Percentiles rank a stretch among this genome's conserved stretches.
Evolutionary conservation across 2,329 filamentous ascomycete species (phyloP).

Genomic region (Cladophialophora yegresii): DNA sequence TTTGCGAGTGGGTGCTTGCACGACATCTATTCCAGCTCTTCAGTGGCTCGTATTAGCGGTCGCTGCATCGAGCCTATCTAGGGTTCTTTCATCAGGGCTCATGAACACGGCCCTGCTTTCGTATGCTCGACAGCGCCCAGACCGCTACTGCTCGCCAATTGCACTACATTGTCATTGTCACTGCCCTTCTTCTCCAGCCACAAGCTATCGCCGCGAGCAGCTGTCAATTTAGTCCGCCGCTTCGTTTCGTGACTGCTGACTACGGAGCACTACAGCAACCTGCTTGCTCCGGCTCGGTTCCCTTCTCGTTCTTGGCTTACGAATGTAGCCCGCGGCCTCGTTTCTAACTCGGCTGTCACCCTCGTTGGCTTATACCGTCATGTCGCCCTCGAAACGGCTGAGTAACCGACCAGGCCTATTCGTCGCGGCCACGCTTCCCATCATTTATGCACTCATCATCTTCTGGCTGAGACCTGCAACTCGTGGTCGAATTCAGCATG

Average conservation of each 20-base stretch:
- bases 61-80: not conserved
- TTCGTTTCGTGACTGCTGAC: not conserved
- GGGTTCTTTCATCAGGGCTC: not conserved
- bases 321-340: no score
- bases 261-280: no score
- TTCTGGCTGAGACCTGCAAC: not conserved
- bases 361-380: not conserved
- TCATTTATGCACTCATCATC: not conserved
- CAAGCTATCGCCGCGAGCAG: no score
- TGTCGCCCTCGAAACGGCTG: not conserved
- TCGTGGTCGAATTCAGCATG: not conserved
- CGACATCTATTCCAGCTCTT: not conserved
- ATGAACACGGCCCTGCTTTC: not conserved
- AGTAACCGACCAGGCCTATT: not conserved
- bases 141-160: not conserved
- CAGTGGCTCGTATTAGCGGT: not conserved
- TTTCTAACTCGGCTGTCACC: no score
- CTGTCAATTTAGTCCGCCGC: not conserved
- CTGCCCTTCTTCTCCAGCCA: not conserved
- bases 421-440: not conserved
- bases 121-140: not conserved
- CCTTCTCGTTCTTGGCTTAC: no score
- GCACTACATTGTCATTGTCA: not conserved
- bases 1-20: not conserved
- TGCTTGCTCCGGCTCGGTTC: no score